Percentiles rank a stretch among this genome's conserved stretches.
These are phyloP conservation scores for Lipomyces oligophaga DNA, from an alignment of 805 yeast species.

Conservation along the genomic window DNA sequence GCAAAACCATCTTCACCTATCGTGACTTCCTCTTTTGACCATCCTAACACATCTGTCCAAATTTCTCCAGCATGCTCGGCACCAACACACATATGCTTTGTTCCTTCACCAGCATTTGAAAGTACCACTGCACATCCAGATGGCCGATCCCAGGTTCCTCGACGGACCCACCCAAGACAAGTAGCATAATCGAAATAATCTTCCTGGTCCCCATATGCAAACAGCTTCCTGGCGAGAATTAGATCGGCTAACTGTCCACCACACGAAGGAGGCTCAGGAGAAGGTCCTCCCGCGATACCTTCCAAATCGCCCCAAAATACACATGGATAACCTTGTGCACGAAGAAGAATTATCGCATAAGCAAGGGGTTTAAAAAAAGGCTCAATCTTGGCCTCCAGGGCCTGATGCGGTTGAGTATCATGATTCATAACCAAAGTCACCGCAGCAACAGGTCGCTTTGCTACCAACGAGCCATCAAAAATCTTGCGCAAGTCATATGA, in stretches of 20 bases:
- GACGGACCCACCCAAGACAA: constrained; percentile 29
- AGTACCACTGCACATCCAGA: constrained; percentile 21
- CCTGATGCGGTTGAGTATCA: constrained; percentile 28
- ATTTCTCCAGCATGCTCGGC: constrained; percentile 17
- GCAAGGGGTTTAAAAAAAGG: constrained; percentile 27
- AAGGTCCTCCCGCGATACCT: constrained; percentile 17
- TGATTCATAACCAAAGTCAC: constrained; percentile 28
- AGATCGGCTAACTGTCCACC: constrained; percentile 26
- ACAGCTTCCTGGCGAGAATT: constrained; percentile 20
- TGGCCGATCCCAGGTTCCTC: constrained; percentile 25
- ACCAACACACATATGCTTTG: constrained; percentile 25
- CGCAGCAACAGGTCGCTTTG: constrained; percentile 19
- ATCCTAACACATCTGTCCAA: constrained; percentile 27
- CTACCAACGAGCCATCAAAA: constrained; percentile 22
- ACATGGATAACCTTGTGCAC: constrained; percentile 26
- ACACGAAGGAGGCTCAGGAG: constrained; percentile 16
- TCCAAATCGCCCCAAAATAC: constrained; percentile 28
- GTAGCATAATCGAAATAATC: constrained; percentile 22
- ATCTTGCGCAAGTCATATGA: constrained; percentile 20
- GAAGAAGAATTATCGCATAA: constrained; percentile 24
- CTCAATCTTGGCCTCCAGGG: constrained; percentile 25
- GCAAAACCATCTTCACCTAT: constrained; percentile 25
- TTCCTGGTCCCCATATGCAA: constrained; percentile 26
- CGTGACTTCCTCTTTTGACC: constrained; percentile 17
- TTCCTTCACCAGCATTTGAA: constrained; percentile 23